A percentile compares a stretch with the other conserved stretches of the same genome.
Conservation (phyloP, 768 basidiomycete species). For the Macrolepiota fuliginosa region DNA sequence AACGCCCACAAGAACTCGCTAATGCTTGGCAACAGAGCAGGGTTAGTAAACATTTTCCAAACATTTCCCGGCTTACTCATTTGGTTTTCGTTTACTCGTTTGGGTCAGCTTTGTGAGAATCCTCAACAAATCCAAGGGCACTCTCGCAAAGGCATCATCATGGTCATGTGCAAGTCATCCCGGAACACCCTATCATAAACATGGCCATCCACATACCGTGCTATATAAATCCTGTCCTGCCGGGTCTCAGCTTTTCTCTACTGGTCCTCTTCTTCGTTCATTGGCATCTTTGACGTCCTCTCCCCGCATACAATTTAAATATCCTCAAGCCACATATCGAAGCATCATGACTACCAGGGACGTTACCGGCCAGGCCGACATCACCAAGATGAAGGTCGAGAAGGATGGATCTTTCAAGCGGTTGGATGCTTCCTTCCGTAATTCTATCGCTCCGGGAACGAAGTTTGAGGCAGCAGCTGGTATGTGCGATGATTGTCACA, state of each 20-base stretch:
- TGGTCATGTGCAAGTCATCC: neutral
- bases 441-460: slow-evolving; percentile 39
- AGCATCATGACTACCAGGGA: slow-evolving; percentile 30
- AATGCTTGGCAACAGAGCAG: neutral
- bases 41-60: neutral
- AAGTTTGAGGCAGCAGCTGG: slow-evolving; percentile 69
- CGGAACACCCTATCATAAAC: neutral
- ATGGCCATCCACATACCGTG: neutral
- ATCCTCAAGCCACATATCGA: neutral
- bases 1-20: neutral
- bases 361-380: slow-evolving; percentile 42
- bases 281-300: neutral
- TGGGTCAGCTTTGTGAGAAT: neutral
- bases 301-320: neutral
- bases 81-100: neutral
- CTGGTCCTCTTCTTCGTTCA: neutral
- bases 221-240: neutral
- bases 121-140: neutral
- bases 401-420: slow-evolving; percentile 70
- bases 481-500: slow-evolving; percentile 26
- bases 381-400: slow-evolving; percentile 50
- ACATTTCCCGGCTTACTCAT: neutral
- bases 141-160: neutral
- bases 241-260: neutral
- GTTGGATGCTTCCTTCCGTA: slow-evolving; percentile 45